These are phyloP conservation scores for Lasiosphaeria ovina DNA, from an alignment of 495 filamentous ascomycete genomes.

Conservation along the genomic window DNA sequence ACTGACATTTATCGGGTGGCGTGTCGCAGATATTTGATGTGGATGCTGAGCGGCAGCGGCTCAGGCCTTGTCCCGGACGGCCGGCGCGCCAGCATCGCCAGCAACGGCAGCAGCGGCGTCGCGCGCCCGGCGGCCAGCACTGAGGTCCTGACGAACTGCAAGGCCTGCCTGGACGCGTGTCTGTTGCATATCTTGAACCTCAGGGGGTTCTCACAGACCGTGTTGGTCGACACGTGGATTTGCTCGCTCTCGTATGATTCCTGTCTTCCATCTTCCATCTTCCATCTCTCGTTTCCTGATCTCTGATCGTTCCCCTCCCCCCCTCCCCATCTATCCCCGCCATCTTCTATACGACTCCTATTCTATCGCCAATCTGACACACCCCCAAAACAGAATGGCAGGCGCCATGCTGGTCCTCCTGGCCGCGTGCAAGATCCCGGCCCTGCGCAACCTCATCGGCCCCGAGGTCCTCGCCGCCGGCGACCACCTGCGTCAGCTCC, in stretches of 20 bases:
- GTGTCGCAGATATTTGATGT: conserved; percentile 32
- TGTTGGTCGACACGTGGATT: conserved; percentile 50
- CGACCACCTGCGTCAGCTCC: conserved; percentile 25
- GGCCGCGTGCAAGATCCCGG: conserved; percentile 24
- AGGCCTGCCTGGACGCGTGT: conserved; percentile 41
- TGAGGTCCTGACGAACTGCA: conserved; percentile 35
- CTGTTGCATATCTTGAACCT: conserved; percentile 43
- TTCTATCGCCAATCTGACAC: too few species aligned
- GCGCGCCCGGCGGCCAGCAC: not conserved
- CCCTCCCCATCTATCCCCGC: too few species aligned
- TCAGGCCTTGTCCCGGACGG: not conserved
- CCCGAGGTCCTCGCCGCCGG: conserved; percentile 29
- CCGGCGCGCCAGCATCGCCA: not conserved
- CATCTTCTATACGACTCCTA: too few species aligned
- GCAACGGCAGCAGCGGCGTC: not conserved
- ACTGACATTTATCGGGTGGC: not conserved
- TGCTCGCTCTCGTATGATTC: conserved; percentile 46
- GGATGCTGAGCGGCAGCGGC: conserved; percentile 35
- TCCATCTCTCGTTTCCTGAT: not conserved
- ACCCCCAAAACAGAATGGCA: conserved; percentile 26
- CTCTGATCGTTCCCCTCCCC: too few species aligned
- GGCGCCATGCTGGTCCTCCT: conserved; percentile 35
- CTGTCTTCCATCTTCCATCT: not conserved
- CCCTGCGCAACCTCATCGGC: conserved; percentile 22
- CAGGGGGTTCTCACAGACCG: conserved; percentile 38